These are phyloP conservation scores for Tremella fuciformis DNA, from an alignment of 768 basidiomycete genomes.

Conservation along the genomic window DNA sequence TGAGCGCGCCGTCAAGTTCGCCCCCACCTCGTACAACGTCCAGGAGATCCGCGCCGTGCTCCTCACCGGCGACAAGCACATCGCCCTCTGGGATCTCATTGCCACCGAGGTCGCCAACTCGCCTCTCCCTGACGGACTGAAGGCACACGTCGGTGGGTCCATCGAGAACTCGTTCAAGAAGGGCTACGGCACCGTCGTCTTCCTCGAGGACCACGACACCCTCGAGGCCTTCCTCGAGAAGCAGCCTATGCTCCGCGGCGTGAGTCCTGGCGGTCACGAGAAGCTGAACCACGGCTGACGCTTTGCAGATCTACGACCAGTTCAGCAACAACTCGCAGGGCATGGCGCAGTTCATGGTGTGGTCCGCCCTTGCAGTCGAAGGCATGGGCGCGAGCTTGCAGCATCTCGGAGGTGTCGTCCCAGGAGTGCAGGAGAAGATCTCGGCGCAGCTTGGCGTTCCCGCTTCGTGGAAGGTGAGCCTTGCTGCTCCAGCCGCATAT, in stretches of 20 bases:
- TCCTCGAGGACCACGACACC: slow-evolving; percentile 52
- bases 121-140: slow-evolving; percentile 1
- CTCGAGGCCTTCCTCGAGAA: slow-evolving; percentile 35
- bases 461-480: slow-evolving; percentile 33
- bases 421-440: too few species aligned
- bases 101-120: not conserved
- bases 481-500: not conserved
- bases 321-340: slow-evolving; percentile 48
- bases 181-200: slow-evolving; percentile 52
- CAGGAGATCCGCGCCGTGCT: slow-evolving; percentile 51
- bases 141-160: slow-evolving; percentile 3
- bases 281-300: not conserved
- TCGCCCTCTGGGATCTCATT: slow-evolving; percentile 44
- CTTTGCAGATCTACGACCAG: slow-evolving; percentile 33
- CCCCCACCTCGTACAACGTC: slow-evolving; percentile 52
- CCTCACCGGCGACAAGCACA: slow-evolving; percentile 44
- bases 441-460: slow-evolving; percentile 23
- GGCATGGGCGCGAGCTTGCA: slow-evolving; percentile 52
- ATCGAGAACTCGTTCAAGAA: slow-evolving; percentile 27
- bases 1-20: slow-evolving; percentile 47
- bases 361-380: slow-evolving; percentile 50
- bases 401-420: not conserved
- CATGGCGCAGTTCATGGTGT: slow-evolving; percentile 49
- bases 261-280: slow-evolving; percentile 7
- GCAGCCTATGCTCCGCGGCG: slow-evolving; percentile 34